Evolutionary conservation across 2,329 filamentous ascomycete genomes (phyloP).

Genomic region (Colletotrichum incanum): DNA sequence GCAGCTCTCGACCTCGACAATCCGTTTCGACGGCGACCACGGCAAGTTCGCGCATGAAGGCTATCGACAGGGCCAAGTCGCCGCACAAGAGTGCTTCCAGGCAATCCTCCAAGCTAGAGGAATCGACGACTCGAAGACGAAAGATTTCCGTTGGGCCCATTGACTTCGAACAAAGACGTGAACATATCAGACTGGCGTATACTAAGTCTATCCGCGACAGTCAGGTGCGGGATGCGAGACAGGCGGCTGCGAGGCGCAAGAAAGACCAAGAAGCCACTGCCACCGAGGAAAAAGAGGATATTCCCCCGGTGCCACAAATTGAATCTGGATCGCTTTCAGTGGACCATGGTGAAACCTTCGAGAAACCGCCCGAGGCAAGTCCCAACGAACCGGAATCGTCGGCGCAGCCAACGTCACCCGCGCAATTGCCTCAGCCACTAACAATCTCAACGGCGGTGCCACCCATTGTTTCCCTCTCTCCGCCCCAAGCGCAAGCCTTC

Average conservation of each 20-base stretch:
- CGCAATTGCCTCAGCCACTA: conserved; percentile 22
- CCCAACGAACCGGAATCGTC: conserved; percentile 7
- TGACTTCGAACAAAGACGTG: conserved; percentile 86
- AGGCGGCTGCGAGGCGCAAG: conserved; percentile 68
- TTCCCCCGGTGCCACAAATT: conserved; percentile 35
- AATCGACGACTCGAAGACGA: conserved; percentile 59
- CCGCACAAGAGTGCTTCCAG: conserved; percentile 54
- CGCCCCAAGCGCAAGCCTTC: conserved; percentile 46
- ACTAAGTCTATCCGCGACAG: conserved; percentile 85
- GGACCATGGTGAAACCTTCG: conserved; percentile 10
- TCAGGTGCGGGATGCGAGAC: conserved; percentile 72
- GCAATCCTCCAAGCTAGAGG: conserved; percentile 54
- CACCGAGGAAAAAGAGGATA: conserved; percentile 53
- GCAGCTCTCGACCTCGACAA: conserved; percentile 86
- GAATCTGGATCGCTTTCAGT: neutral
- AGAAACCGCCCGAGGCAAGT: conserved; percentile 19
- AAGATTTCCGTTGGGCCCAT: conserved; percentile 80
- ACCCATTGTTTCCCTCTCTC: conserved; percentile 21
- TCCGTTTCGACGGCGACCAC: conserved; percentile 83
- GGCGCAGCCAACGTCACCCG: conserved; percentile 22
- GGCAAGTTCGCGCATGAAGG: conserved; percentile 78
- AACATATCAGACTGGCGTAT: conserved; percentile 88
- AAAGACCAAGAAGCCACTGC: conserved; percentile 65
- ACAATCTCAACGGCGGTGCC: conserved; percentile 33
- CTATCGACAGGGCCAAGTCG: conserved; percentile 70